Evolutionary conservation across 768 basidiomycete genomes (phyloP).

Genomic region (Suillus subalutaceus): DNA sequence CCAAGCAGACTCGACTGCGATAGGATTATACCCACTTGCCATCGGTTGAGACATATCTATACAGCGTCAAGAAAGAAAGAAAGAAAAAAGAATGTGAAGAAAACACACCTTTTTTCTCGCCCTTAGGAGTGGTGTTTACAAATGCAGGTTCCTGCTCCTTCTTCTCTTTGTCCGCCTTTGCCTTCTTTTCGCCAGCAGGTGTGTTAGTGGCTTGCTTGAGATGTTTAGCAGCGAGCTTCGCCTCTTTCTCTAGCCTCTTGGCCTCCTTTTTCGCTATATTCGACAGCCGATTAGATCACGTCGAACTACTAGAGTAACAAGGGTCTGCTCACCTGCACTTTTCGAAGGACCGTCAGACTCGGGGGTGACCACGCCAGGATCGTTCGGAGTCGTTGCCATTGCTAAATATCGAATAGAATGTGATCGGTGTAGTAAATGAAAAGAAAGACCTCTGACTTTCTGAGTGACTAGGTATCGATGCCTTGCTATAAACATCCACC

Average conservation of each 20-base stretch:
- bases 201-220: constrained; percentile 42
- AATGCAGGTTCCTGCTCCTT: constrained; percentile 73
- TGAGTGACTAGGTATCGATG: constrained; percentile 22
- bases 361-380: constrained; percentile 1
- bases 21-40: constrained; percentile 93
- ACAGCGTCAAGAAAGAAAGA: constrained; percentile 9
- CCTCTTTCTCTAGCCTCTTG: constrained; percentile 77
- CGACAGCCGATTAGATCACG: constrained; percentile 8
- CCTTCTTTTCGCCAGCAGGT: constrained; percentile 63
- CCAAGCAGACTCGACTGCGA: constrained; percentile 93
- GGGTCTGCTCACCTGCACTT: constrained; percentile 38
- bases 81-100: neutral
- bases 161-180: constrained; percentile 74
- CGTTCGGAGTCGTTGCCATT: constrained; percentile 9
- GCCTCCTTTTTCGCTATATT: constrained; percentile 80
- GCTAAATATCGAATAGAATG: constrained; percentile 1
- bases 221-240: constrained; percentile 72
- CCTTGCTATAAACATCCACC: constrained; percentile 22
- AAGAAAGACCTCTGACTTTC: constrained; percentile 9
- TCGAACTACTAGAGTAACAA: neutral
- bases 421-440: neutral
- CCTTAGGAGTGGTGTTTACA: constrained; percentile 86
- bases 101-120: constrained; percentile 88
- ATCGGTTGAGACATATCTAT: constrained; percentile 86
- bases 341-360: constrained; percentile 35